These are phyloP conservation scores for Colletotrichum sp. DNA, from an alignment of 2,329 filamentous ascomycete genomes.

Conservation along the genomic window DNA sequence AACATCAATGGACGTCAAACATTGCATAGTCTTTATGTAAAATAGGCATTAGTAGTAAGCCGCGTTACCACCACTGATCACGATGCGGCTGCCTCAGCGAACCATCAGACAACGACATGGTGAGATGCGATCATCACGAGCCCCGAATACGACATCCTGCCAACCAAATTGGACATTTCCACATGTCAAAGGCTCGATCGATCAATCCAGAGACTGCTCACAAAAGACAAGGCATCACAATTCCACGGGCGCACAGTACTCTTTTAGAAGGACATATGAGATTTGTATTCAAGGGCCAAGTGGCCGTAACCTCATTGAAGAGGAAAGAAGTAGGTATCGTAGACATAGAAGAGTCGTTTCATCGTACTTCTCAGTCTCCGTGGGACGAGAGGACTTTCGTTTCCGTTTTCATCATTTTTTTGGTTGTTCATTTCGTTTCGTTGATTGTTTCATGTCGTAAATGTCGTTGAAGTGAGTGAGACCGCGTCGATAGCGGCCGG, in stretches of 20 bases:
- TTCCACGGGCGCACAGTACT: not conserved
- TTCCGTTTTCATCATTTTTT: not conserved
- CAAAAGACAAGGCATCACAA: not conserved
- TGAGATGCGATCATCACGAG: not conserved
- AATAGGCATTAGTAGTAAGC: not conserved
- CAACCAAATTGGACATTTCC: accelerated
- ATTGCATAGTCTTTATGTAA: not conserved
- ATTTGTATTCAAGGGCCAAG: conserved; percentile 17
- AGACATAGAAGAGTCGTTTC: conserved; percentile 11
- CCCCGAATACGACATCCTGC: not conserved
- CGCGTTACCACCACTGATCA: accelerated
- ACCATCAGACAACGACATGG: not conserved
- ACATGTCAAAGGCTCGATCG: no score
- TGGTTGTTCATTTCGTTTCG: not conserved
- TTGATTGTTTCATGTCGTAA: not conserved
- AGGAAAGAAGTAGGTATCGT: conserved; percentile 14
- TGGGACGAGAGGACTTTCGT: not conserved
- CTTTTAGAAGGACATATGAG: not conserved
- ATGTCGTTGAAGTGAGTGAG: not conserved
- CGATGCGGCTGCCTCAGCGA: not conserved
- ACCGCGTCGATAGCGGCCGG: not conserved
- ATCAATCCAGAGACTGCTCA: accelerated
- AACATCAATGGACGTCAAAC: not conserved
- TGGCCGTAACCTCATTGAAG: conserved; percentile 1
- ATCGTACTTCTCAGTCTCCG: conserved; percentile 12